Base-by-base conservation (phyloP, 148 eudicot species). In the Fallopia convolvulus region DNA sequence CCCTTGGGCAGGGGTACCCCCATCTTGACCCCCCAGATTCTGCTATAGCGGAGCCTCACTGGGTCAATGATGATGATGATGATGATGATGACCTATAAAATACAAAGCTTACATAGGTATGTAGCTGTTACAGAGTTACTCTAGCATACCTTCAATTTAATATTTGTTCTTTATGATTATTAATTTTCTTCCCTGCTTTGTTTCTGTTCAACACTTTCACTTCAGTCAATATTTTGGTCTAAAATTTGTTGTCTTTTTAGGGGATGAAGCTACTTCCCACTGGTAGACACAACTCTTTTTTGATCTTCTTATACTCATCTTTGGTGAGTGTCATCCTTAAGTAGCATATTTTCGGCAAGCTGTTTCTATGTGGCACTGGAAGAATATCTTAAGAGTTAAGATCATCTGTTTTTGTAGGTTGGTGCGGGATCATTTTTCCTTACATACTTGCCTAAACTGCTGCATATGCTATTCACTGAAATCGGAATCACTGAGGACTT, bases 191-290 rank as follows among this genome's bases (percentile, higher is more conserved):
- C 9, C 33, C n/a, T 46, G 49, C 21, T 60, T 36, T 15, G 58
- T 50, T 70, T 33, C 72, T 36, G 44, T 68, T 39, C 10, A 39
- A 68, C 21, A 6, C 42, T 39, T 68, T 68, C 20, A 20, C 18
- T 52, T 18, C 17, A 32, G 49, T 21, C 33, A 18, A 5, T 68
- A 17, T 41, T 47, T 46, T 26, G 7, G 3, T 17, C 72, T 77
- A 11, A 65, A 13, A 48, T 1, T 9, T 33, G 63, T 26, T 50
- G 18, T 49, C 36, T 74, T 83, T 76, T 70, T 94, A 96, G 99
- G 99, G 99, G 70, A 96, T 96, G 99, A 96, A 89, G 86, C 89
- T 96, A 77, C 97, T 96, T 76, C 99, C 99, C 78, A 96, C 97
- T 61, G 97, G 99, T 76, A 88, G 90, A 71, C 88, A 86, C 81